Evolutionary conservation across 2,329 filamentous ascomycete species (phyloP).

Genomic region (Penicillium vulpinum): DNA sequence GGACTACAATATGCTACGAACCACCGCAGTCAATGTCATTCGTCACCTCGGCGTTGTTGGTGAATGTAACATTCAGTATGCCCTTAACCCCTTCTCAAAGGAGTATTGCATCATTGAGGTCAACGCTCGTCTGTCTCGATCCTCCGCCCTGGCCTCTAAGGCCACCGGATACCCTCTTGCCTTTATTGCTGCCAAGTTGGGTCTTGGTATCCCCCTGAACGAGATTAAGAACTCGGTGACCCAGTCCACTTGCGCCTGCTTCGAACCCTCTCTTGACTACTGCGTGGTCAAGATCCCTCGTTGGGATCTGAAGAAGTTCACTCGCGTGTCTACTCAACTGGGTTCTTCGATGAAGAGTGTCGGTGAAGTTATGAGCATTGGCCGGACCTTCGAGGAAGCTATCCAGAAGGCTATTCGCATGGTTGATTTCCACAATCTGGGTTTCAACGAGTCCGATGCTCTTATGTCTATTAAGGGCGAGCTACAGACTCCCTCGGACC

Average conservation of each 20-base stretch:
- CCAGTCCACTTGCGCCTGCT: conserved; percentile 93
- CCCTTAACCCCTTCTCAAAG: conserved; percentile 87
- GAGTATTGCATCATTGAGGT: conserved; percentile 99
- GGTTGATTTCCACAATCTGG: conserved; percentile 92
- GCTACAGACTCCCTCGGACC: conserved; percentile 94
- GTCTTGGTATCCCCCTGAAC: conserved; percentile 90
- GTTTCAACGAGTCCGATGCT: conserved; percentile 87
- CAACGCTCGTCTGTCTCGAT: conserved; percentile 92
- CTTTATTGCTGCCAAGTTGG: conserved; percentile 95
- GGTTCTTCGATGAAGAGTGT: conserved; percentile 99
- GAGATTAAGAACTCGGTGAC: conserved; percentile 96
- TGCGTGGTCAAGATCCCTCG: conserved; percentile 98
- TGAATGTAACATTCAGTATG: conserved; percentile 99
- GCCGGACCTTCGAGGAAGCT: conserved; percentile 93
- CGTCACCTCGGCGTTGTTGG: conserved; percentile 95
- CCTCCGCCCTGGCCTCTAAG: conserved; percentile 93
- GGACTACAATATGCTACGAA: conserved; percentile 98
- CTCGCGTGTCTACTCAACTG: conserved; percentile 89
- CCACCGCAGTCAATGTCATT: conserved; percentile 95
- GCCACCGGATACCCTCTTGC: conserved; percentile 94
- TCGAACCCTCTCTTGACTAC: conserved; percentile 97
- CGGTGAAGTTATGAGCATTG: conserved; percentile 98
- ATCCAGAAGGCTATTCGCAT: conserved; percentile 97
- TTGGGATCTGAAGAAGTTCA: conserved; percentile 99
- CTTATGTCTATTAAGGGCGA: conserved; percentile 96